phyloP scores from a whole-genome alignment of 306 rosid genomes.

The Geum urbanum region DNA sequence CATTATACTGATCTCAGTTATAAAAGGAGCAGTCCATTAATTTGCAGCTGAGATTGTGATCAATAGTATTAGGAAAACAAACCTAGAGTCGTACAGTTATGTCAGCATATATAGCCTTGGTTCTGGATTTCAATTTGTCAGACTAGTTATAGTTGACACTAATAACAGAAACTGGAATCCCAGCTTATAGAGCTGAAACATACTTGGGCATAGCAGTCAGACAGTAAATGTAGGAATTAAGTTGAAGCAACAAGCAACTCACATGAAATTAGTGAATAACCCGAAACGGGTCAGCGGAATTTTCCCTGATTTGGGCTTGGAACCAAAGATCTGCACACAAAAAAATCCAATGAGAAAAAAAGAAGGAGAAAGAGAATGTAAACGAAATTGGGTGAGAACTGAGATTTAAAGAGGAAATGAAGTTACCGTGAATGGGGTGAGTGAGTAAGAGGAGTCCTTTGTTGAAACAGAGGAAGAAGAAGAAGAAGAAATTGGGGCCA shows the following conservation, averaged over 20 bases:
- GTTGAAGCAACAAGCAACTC: constrained; percentile 9
- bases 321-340: constrained; percentile 47
- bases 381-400: neutral
- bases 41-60: constrained; percentile 6
- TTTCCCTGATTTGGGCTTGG: constrained; percentile 33
- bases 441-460: constrained; percentile 20
- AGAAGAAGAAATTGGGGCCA: constrained; percentile 11
- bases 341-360: neutral
- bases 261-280: constrained; percentile 40
- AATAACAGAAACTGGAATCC: neutral
- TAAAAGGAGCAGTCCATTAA: constrained; percentile 16
- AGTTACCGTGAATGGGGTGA: neutral
- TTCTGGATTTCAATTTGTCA: neutral
- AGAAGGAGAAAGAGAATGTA: too few relatives aligned
- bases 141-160: neutral
- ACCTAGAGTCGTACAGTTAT: neutral
- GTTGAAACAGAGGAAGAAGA: constrained; percentile 37
- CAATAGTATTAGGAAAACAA: neutral
- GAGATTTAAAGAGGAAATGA: neutral
- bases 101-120: neutral
- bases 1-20: constrained; percentile 19
- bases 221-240: too few relatives aligned
- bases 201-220: too few relatives aligned
- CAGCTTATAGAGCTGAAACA: too few relatives aligned
- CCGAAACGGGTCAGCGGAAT: constrained; percentile 41